phyloP scores from a whole-genome alignment of 2,329 filamentous ascomycete genomes.

The Calonectria hongkongensis region DNA sequence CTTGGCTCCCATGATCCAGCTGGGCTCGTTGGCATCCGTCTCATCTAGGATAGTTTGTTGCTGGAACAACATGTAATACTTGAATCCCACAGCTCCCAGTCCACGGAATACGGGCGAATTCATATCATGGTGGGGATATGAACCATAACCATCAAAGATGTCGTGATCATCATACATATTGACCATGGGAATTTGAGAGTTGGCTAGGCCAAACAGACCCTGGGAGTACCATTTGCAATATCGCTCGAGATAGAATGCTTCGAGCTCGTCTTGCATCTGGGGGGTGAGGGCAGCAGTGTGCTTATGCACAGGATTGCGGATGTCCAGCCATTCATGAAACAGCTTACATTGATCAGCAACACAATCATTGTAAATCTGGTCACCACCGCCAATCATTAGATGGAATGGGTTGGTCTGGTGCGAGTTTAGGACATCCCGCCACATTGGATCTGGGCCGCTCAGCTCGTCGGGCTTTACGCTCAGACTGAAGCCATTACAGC shows the following conservation, averaged over 20 bases:
- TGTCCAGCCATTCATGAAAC: constrained; percentile 90
- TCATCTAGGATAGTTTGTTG: constrained; percentile 92
- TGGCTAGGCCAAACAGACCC: constrained; percentile 93
- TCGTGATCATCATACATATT: constrained; percentile 99
- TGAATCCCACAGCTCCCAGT: constrained; percentile 93
- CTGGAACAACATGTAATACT: constrained; percentile 99
- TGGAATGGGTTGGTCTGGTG: constrained; percentile 96
- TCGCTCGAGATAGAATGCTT: constrained; percentile 89
- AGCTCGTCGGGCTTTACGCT: constrained; percentile 86
- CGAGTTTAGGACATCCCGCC: constrained; percentile 95
- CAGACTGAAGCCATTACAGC: constrained; percentile 95
- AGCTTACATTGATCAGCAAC: constrained; percentile 83
- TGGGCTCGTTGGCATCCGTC: constrained; percentile 88
- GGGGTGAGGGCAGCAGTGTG: constrained; percentile 84
- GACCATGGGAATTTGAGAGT: constrained; percentile 96
- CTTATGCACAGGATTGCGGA: constrained; percentile 87
- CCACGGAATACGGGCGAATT: constrained; percentile 91
- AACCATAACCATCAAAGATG: constrained; percentile 93
- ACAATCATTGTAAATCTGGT: constrained; percentile 96
- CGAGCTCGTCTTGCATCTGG: constrained; percentile 91
- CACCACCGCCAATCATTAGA: constrained; percentile 97
- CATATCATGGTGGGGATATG: constrained; percentile 95
- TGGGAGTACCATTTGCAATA: constrained; percentile 98
- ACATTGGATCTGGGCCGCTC: constrained; percentile 95
- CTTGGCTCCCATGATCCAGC: constrained; percentile 87